Conservation (phyloP, 2,329 filamentous ascomycete species). For the Knufia petricola region DNA sequence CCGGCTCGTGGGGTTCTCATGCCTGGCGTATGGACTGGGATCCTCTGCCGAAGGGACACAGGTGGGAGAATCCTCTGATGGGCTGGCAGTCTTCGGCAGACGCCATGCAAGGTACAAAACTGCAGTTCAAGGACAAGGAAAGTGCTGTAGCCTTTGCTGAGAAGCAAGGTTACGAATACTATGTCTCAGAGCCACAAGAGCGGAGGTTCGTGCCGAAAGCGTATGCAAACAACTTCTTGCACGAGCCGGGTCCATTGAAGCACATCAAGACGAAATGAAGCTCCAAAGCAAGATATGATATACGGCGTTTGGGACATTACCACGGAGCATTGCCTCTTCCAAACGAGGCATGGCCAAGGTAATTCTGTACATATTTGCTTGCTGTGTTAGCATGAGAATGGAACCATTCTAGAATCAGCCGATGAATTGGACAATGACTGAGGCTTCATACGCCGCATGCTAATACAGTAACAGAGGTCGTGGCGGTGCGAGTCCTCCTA, state of each 20-base stretch:
- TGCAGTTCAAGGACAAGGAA: conserved; percentile 87
- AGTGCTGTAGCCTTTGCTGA: conserved; percentile 91
- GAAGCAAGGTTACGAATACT: conserved; percentile 99
- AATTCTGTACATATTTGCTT: background rate
- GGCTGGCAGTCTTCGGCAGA: conserved; percentile 97
- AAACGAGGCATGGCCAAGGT: background rate
- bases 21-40: conserved; percentile 99
- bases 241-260: conserved; percentile 62
- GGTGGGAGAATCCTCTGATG: conserved; percentile 98
- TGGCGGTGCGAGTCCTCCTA: no score
- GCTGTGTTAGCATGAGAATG: background rate
- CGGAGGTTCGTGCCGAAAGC: conserved; percentile 81
- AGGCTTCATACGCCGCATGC: no score
- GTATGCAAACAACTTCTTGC: conserved; percentile 93
- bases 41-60: conserved; percentile 77
- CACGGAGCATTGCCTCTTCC: background rate
- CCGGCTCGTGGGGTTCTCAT: conserved; percentile 72
- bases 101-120: conserved; percentile 83
- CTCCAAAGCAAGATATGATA: conserved; percentile 16
- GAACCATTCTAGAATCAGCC: no score
- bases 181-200: conserved; percentile 91
- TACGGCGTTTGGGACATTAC: background rate
- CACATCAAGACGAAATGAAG: conserved; percentile 68
- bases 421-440: no score
- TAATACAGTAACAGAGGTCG: background rate